Base-by-base conservation (phyloP, 2,329 filamentous ascomycete genomes). In the Raffaelea ambrosiae region DNA sequence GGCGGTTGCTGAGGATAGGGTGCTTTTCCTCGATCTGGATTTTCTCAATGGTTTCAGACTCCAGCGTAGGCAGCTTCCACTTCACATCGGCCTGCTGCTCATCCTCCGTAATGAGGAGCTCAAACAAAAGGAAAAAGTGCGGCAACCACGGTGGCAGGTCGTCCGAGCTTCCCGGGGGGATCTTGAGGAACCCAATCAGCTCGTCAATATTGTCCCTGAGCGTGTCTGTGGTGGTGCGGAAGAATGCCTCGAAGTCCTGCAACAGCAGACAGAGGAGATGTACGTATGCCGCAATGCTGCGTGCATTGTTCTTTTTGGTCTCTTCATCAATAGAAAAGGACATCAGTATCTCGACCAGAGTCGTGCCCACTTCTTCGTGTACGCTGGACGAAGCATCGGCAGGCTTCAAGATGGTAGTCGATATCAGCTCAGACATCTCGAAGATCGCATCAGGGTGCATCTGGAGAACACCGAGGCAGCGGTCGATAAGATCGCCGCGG, bases 71-170 rank as follows among this genome's bases (percentile, higher is more conserved):
- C 5, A 67, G 49, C 44, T 69, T 83, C 87, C 88, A 95, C 52
- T 77, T 73, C 22, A 86, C 83, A 50, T 86, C 78, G 4, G 77
- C 71, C 3, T 90, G 89, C 54, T 91, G 83, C 57, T 88, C 84
- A 63, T 97, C 93, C 57, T 95, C 86, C 14, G 86, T 84, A n/a
- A 98, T 72, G 29, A 97, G 72, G 46, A 86, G 86, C 70, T 99
- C 93, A 43, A 97, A 75, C 44, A 98, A 86, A 16, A 97, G 74
- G 31, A 98, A 72, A 29, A 97, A 81, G 59, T 93, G 90, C 13
- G 88, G 86, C 54, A 97, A 84, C 89, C 91, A 98, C 2, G 88
- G 86, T 4, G 89, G 86, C n/a, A 88, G 72, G 50, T 93, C 86
- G 43, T 95, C 87, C 0, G 84, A 73, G 48, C 83, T 78, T 22